Base-by-base conservation (phyloP, 306 rosid species). In the Crotalaria pallida region DNA sequence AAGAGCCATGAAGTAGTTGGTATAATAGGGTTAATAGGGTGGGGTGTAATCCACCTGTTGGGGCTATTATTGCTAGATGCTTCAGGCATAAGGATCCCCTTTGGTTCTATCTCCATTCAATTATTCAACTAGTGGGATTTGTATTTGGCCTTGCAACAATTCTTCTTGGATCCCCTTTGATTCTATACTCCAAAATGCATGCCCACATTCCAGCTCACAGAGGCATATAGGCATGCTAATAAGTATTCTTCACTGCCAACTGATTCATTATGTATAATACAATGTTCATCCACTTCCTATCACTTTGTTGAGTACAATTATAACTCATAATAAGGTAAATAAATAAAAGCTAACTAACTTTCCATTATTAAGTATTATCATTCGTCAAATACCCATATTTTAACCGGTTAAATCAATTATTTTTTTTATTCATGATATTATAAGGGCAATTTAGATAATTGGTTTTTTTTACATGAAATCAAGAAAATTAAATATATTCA, bases 11-110 rank as follows among this genome's bases (percentile, higher is more conserved):
- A 97, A 80, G 67, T 94, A 77, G 69, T 94, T 71, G 96, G 88
- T 21, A 73, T n/a, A n/a, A n/a, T n/a, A n/a, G n/a, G n/a, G n/a
- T n/a, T 94, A 50, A 45, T 94, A 65, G 96, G 99, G 24, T 94
- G 97, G 97, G 97, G 99, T 55, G 83, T 95, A 26, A 70, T 95
- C 70, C 87, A 36, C 99, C 99, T 5, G 41, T 83, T 40, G 99
- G 99, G 47, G 99, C 96, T 59, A 91, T 95, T 52, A 50, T 95
- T 67, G 92, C 96, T 1, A 95, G 99, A 73, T 89, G 91, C 88
- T 87, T 91, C 76, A 95, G 82, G 83, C 96, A 95, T 64, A 91
- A 89, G 79, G 96, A 95, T 45, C 99, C 99, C 17, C 45, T 89
- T 7, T 91, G 99, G 99, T 95, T 83, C 76, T 91, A 95, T 81